Evolutionary conservation across 225 moss, liverwort and hornwort genomes (phyloP).

Genomic region (Rhytidiadelphus loreus): DNA sequence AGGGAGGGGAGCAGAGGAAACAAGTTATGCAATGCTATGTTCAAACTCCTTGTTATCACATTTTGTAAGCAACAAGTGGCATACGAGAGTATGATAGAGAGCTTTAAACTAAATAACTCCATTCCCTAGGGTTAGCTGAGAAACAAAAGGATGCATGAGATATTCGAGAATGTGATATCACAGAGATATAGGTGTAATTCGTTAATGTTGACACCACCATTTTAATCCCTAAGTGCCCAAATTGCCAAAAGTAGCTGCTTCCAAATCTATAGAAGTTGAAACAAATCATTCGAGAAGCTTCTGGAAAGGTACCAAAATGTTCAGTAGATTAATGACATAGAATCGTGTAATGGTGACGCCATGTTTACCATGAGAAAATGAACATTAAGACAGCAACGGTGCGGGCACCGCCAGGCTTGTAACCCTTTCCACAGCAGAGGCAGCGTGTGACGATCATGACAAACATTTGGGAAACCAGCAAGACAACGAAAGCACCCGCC

Average conservation of each 20-base stretch:
- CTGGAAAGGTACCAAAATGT: too few species aligned
- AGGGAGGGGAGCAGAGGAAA: neutral
- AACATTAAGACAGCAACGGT: constrained; percentile 19
- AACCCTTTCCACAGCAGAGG: constrained; percentile 36
- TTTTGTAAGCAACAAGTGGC: neutral
- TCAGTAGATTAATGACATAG: neutral
- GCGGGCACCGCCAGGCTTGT: constrained; percentile 33
- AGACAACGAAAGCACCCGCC: constrained; percentile 30
- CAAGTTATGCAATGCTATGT: neutral
- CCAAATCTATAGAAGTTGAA: neutral
- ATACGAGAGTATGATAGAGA: neutral
- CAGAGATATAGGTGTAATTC: neutral
- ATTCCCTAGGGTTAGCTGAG: neutral
- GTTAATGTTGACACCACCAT: neutral
- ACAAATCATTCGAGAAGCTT: neutral
- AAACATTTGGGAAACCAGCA: constrained; percentile 27
- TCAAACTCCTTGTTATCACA: neutral
- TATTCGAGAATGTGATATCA: neutral
- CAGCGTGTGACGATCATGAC: constrained; percentile 39
- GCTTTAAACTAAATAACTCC: neutral
- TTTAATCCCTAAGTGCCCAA: neutral
- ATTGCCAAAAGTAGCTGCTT: neutral
- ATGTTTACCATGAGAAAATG: constrained; percentile 30
- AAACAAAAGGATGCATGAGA: neutral
- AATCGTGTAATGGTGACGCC: neutral